phyloP scores from a whole-genome alignment of 129 eudicot species.

The Flaveria robusta region DNA sequence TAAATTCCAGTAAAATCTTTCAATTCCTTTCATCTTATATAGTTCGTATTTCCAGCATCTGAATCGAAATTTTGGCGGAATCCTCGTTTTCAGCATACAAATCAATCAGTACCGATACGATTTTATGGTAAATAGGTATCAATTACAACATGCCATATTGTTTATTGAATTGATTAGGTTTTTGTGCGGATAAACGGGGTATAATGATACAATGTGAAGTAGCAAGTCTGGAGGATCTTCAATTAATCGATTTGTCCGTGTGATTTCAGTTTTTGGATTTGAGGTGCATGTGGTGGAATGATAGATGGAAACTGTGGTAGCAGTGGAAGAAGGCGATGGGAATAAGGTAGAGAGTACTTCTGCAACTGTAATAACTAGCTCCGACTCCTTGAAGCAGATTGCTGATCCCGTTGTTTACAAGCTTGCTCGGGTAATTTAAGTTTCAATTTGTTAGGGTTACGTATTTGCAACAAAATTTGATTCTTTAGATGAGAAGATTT shows the following conservation, averaged over 20 bases:
- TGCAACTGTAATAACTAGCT: slow-evolving; percentile 22
- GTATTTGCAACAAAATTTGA: not conserved
- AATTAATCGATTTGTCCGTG: slow-evolving; percentile 12
- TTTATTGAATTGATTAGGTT: slow-evolving; percentile 3
- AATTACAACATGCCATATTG: slow-evolving; percentile 7
- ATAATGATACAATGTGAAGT: slow-evolving; percentile 1
- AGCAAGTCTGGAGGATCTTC: slow-evolving; percentile 6
- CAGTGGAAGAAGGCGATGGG: slow-evolving; percentile 44
- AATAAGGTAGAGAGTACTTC: slow-evolving; percentile 33
- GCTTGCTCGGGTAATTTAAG: slow-evolving; percentile 82
- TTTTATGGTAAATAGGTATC: not conserved
- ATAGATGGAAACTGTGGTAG: slow-evolving; percentile 67
- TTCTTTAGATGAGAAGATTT: slow-evolving; percentile 3
- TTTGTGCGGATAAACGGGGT: slow-evolving; percentile 5
- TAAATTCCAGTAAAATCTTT: slow-evolving; percentile 15
- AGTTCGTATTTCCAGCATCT: not conserved
- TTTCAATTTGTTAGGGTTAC: slow-evolving; percentile 18
- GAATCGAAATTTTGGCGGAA: not conserved
- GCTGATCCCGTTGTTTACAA: slow-evolving; percentile 88
- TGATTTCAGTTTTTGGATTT: slow-evolving; percentile 43
- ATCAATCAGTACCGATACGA: not conserved
- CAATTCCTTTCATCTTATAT: not conserved
- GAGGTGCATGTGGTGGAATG: slow-evolving; percentile 59
- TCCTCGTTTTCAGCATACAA: slow-evolving; percentile 1
- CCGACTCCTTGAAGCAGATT: slow-evolving; percentile 39